Percentiles rank a stretch among this genome's conserved stretches.
Evolutionary conservation across 192 early-diverging fungal genomes (phyloP).

Genomic region (Backusella parvicylindrica): DNA sequence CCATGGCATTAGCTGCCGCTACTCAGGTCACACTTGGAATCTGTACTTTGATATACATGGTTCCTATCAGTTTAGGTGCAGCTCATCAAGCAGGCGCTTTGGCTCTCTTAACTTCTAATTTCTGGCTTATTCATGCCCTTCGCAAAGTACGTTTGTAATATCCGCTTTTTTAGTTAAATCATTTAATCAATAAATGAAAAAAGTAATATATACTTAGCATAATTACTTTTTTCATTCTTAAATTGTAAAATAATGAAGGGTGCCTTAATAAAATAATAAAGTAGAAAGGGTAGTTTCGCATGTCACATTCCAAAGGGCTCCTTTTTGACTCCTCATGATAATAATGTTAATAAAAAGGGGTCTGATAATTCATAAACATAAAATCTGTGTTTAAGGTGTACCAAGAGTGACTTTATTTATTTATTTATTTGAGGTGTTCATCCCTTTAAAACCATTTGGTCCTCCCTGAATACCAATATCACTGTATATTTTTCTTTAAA

Average conservation of each 20-base stretch:
- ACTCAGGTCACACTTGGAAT: constrained; percentile 89
- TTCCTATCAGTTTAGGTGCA: constrained; percentile 88
- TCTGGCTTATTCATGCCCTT: constrained; percentile 73
- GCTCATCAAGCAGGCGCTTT: constrained; percentile 94
- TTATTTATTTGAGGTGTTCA: background rate
- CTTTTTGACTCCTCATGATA: background rate
- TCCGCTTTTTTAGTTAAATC: background rate
- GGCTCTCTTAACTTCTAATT: constrained; percentile 75
- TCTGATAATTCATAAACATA: background rate
- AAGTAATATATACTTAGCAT: background rate
- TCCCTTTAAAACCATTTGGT: background rate
- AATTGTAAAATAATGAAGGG: background rate
- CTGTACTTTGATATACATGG: constrained; percentile 87
- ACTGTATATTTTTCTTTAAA: background rate
- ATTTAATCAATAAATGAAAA: background rate
- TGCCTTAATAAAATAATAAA: background rate
- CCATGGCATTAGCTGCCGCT: constrained; percentile 67
- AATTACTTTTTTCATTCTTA: background rate
- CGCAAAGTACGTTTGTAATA: constrained; percentile 43
- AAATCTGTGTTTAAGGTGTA: background rate
- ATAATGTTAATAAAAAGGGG: background rate
- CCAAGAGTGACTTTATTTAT: background rate
- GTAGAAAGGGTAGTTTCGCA: background rate
- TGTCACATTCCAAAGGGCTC: background rate
- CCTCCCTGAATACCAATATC: background rate